Evolutionary conservation across 148 eudicot species (phyloP).

Genomic region (Vaccinium vitisidaea): DNA sequence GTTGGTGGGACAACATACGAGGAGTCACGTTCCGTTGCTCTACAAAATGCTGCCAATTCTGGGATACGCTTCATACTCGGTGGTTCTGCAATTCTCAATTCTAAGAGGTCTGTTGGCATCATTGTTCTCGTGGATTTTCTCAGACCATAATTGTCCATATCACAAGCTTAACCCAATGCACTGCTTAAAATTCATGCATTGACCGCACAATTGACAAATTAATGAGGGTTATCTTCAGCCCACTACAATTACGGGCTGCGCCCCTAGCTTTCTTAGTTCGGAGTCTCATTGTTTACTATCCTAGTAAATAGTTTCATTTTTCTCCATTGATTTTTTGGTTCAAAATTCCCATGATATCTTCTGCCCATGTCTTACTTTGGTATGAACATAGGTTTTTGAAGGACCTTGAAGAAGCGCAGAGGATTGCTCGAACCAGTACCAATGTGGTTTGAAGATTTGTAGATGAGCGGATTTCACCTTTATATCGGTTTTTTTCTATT

Average conservation of each 20-base stretch:
- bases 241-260: neutral
- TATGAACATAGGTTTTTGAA: constrained; percentile 59
- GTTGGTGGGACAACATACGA: constrained; percentile 97
- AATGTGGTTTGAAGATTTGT: constrained; percentile 22
- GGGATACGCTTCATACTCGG: too few species aligned
- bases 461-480: neutral
- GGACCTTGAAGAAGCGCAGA: constrained; percentile 93
- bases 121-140: neutral
- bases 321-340: neutral
- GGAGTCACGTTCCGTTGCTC: constrained; percentile 84
- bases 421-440: constrained; percentile 54
- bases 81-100: constrained; percentile 28
- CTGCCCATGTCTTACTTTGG: constrained; percentile 2
- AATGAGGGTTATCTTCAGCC: neutral
- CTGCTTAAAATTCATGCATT: neutral
- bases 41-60: constrained; percentile 48
- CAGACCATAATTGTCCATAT: neutral
- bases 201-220: neutral
- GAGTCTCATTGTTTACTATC: neutral
- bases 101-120: constrained; percentile 59
- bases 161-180: neutral
- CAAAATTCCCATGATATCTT: neutral
- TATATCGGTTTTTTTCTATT: neutral
- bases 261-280: neutral
- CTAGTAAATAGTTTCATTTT: neutral